These are phyloP conservation scores for Phialophora verrucosa DNA, from an alignment of 2,329 filamentous ascomycete genomes.

Conservation along the genomic window DNA sequence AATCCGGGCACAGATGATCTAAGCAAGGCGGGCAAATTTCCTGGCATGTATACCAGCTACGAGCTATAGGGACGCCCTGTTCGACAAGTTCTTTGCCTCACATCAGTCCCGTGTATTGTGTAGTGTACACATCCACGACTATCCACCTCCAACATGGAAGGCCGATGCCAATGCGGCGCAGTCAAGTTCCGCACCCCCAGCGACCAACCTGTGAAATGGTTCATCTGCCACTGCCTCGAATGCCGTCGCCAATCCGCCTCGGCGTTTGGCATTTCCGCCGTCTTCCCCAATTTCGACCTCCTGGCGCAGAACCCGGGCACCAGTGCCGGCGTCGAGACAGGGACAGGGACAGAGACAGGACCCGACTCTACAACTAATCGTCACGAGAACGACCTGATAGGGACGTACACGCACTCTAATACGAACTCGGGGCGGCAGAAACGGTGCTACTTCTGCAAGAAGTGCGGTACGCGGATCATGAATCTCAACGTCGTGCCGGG, in stretches of 20 bases:
- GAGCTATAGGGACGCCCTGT: not conserved
- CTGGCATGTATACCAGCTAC: not conserved
- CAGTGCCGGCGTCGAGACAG: not conserved
- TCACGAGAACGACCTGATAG: constrained; percentile 31
- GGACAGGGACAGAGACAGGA: not conserved
- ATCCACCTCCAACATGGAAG: constrained; percentile 55
- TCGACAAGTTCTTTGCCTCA: not conserved
- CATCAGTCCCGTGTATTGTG: not conserved
- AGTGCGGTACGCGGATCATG: constrained; percentile 69
- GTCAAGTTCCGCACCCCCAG: constrained; percentile 68
- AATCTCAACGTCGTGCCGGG: constrained; percentile 61
- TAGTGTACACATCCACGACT: not conserved
- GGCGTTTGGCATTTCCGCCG: constrained; percentile 71
- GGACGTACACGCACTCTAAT: constrained; percentile 57
- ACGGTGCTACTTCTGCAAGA: constrained; percentile 70
- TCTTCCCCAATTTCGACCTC: constrained; percentile 70
- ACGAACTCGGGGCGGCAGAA: constrained; percentile 63
- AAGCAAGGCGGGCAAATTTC: not conserved
- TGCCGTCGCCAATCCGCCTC: constrained; percentile 70
- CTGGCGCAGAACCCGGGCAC: constrained; percentile 44
- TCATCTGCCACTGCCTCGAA: constrained; percentile 72
- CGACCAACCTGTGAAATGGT: constrained; percentile 65
- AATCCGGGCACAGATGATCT: not conserved
- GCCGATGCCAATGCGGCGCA: constrained; percentile 68
- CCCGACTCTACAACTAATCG: constrained; percentile 1